Conservation (phyloP, 352 stramenopile genomes). For the Pythium pyrilobum region DNA sequence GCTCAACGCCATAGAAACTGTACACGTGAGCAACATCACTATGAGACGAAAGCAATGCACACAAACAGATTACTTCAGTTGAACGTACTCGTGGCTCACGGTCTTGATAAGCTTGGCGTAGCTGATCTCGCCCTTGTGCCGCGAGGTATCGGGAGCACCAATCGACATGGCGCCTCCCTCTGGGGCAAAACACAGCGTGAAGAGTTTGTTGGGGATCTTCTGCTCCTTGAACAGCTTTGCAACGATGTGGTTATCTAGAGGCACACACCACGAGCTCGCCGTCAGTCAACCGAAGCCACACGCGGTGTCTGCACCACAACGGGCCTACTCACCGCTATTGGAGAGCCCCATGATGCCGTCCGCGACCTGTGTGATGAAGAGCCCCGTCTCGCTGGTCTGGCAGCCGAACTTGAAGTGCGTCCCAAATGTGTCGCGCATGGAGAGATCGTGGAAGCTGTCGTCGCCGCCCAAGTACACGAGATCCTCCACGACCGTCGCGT, state of each 20-base stretch:
- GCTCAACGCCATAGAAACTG: constrained; percentile 60
- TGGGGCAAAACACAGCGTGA: constrained; percentile 70
- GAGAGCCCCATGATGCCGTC: constrained; percentile 83
- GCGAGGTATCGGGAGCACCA: constrained; percentile 37
- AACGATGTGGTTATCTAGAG: constrained; percentile 57
- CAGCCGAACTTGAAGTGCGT: constrained; percentile 82
- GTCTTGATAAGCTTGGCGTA: constrained; percentile 56
- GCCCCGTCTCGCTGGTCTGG: constrained; percentile 58
- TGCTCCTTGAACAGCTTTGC: constrained; percentile 70
- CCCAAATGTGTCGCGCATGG: constrained; percentile 54
- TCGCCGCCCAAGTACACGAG: constrained; percentile 72
- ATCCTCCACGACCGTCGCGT: constrained; percentile 75
- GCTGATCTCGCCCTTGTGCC: constrained; percentile 44
- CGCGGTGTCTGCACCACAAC: too few relatives aligned
- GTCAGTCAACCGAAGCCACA: not conserved
- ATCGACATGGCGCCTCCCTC: constrained; percentile 69
- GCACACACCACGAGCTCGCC: not conserved
- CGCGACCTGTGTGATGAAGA: constrained; percentile 81
- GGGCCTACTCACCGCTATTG: too few relatives aligned
- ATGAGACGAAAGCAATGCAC: not conserved
- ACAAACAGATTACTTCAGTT: not conserved
- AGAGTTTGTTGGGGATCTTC: constrained; percentile 77
- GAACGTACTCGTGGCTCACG: constrained; percentile 18
- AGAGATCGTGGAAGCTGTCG: constrained; percentile 35
- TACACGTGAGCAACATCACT: not conserved